Conservation (phyloP, 768 basidiomycete species). For the Stropharia rugosoannulata region DNA sequence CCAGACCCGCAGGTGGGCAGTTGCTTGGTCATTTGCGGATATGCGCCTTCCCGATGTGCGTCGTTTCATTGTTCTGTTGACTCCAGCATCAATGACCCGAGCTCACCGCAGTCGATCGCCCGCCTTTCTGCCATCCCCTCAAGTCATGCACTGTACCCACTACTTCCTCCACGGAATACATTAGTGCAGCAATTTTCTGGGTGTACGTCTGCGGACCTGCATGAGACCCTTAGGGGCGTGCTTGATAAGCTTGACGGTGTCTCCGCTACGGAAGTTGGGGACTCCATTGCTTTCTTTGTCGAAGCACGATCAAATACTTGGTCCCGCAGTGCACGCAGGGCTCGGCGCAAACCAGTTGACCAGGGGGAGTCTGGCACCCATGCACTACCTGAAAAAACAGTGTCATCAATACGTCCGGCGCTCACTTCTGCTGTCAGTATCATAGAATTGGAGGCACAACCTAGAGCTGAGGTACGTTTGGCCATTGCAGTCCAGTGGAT, state of each 20-base stretch:
- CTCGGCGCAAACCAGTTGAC: background rate
- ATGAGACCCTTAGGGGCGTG: constrained; percentile 27
- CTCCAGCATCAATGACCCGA: background rate
- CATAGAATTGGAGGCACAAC: background rate
- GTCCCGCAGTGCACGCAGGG: constrained; percentile 56
- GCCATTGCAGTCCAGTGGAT: constrained; percentile 55
- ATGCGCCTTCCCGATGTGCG: constrained; percentile 77
- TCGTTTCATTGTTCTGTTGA: constrained; percentile 3
- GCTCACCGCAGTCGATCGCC: constrained; percentile 31
- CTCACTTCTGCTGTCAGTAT: background rate
- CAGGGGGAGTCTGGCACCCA: background rate
- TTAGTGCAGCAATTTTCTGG: constrained; percentile 35
- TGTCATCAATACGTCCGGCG: constrained; percentile 20
- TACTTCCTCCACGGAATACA: constrained; percentile 61
- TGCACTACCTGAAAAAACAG: constrained; percentile 7
- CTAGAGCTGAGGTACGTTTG: background rate
- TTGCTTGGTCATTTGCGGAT: constrained; percentile 80
- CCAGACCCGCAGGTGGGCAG: constrained; percentile 87
- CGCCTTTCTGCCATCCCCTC: constrained; percentile 28
- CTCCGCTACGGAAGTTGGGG: background rate
- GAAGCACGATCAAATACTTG: constrained; percentile 37
- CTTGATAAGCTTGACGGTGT: background rate
- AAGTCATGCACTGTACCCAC: constrained; percentile 42
- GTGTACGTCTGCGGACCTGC: constrained; percentile 16
- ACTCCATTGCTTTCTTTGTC: constrained; percentile 9